Evolutionary conservation across 2,329 filamentous ascomycete species (phyloP), one percentile per base, ranked within the genome.

Genomic region (Stagonosporopsis chrysanthemi): DNA sequence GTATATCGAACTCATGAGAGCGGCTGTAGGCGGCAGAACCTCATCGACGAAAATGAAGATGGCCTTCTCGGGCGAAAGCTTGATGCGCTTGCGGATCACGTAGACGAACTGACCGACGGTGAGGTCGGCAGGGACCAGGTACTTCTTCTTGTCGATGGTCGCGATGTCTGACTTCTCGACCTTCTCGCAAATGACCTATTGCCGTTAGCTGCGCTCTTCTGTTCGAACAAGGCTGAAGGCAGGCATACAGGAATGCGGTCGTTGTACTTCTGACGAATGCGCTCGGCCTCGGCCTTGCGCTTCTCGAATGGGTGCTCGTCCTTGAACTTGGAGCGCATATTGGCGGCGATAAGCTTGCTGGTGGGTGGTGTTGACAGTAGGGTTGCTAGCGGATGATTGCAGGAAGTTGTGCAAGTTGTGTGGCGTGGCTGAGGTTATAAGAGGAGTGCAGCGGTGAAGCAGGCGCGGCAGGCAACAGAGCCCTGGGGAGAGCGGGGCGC

Each of bases 21-120:
- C 95, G 58, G 95, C 95, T 8, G 95, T 98, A 2, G 95, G 95
- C 48, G 95, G 95, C 54, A 99, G 86, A 48, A 97, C 94, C 82
- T 98, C 95, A 78, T 98, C 94, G 75, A 99, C 95, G 82, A 98
- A 99, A 86, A 99, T 98, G 86, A 99, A 99, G 83, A 99, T 99
- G 77, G 95, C 95, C 87, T 99, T 99, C 84, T 99, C 95, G 29
- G 95, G 95, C 52, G 92, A 97, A 69, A 99, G 87, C 91, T 99
- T 99, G 83, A 99, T 99, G 76, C 95, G 90, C 87, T 99, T 99
- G 79, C 95, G 92, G 82, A 99, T 99, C 66, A 99, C 95, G 81
- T 99, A 99, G 82, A 99, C 95, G 78, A 99, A 97, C 88, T 99
- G 95, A 73, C 95, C 95, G 64, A 99, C 95, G 63, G 95, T 99